Conservation (phyloP, 2,329 filamentous ascomycete species). For the Trichoderma asperellum region DNA sequence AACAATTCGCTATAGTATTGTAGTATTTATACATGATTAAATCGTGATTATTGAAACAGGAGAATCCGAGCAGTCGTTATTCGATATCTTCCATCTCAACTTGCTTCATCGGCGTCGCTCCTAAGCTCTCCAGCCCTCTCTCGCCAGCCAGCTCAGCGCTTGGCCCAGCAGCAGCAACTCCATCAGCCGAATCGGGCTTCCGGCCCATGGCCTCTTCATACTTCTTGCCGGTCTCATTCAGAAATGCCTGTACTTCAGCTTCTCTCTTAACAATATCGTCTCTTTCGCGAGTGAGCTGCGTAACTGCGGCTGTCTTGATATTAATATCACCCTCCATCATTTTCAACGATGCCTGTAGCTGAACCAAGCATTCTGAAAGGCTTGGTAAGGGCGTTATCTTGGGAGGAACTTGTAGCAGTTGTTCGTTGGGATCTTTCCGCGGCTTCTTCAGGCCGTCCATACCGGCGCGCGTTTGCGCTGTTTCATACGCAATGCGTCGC, state of each 20-base stretch:
- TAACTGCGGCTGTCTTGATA: conserved; percentile 64
- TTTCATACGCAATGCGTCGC: conserved; percentile 81
- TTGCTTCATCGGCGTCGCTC: conserved; percentile 37
- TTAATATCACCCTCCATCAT: conserved; percentile 67
- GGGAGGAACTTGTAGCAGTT: conserved; percentile 63
- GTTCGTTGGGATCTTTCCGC: conserved; percentile 42
- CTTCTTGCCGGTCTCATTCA: conserved; percentile 78
- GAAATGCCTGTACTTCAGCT: conserved; percentile 75
- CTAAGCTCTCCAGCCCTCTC: conserved; percentile 45
- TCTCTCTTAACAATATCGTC: conserved; percentile 70
- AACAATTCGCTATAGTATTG: not conserved
- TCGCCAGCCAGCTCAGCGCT: conserved; percentile 37
- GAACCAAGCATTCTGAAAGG: conserved; percentile 67
- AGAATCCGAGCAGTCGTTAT: not conserved
- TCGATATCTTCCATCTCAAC: conserved; percentile 30
- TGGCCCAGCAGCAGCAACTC: conserved; percentile 31
- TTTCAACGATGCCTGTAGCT: conserved; percentile 64
- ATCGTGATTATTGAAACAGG: not conserved
- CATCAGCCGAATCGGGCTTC: conserved; percentile 22
- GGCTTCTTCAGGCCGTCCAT: conserved; percentile 67
- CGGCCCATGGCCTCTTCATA: conserved; percentile 52
- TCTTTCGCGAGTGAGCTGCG: conserved; percentile 70
- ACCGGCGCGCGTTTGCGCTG: conserved; percentile 83
- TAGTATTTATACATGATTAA: conserved; percentile 10
- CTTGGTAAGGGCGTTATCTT: conserved; percentile 79